Evolutionary conservation across 2,329 filamentous ascomycete genomes (phyloP), one percentile per base, ranked within the genome.

Genomic region (Tympanopsis confertula): DNA sequence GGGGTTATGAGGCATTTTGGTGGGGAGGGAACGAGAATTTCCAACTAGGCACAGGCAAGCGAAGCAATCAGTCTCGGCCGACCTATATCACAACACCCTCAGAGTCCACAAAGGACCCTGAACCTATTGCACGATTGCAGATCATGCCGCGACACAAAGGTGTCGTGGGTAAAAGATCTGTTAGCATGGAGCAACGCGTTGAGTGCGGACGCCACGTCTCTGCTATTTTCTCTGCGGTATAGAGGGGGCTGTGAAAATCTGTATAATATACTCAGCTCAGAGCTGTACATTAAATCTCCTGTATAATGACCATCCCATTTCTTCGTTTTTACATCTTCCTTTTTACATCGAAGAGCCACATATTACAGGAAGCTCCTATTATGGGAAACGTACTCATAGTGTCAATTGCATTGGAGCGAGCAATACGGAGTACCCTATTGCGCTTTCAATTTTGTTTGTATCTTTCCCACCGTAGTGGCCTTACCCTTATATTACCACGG

Each of bases 11-110:
- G 54, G 79, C 88, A 20, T 57, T 96, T 2, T 93, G 86, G 67
- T 98, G 88, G 86, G 91, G 91, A 43, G 86, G 86, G 38, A 98
- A 96, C 51, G 88, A 96, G 62, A 75, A 81, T 54, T 95, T 83
- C 57, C 91, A 98, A 60, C 73, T 98, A 19, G 91, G 91, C 12
- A 95, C 83, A 1, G 88, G 91, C 19, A 93, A 83, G 65, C 67
- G 89, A 43, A 91, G 76, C 50, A 96, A 96, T 52, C 53, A 83
- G 7, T 74, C 75, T 38, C 68, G 71, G 12, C 91, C 91, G 1
- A 68, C 70, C 2, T 89, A 94, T 53, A 86, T 95, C 38, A 36
- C 12, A 5, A 18, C 20, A 7, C 35, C 35, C 13, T 18, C 35
- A 20, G 35, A 18, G 7, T 5, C 35, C 13, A 12, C 10, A 22